These are phyloP conservation scores for Penicillium angulare DNA, from an alignment of 495 filamentous ascomycete species.

Conservation along the genomic window DNA sequence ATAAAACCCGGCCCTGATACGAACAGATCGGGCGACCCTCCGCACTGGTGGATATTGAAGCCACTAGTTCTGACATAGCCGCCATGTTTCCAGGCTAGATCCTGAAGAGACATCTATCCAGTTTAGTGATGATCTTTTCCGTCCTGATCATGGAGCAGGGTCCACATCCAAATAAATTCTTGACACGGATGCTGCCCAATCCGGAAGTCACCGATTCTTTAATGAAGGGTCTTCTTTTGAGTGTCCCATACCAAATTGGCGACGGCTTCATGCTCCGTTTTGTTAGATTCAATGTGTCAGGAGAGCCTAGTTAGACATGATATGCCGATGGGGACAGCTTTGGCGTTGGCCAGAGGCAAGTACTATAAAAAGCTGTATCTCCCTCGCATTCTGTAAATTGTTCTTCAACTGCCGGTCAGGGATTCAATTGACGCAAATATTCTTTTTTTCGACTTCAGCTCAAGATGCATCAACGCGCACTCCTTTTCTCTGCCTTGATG, in stretches of 20 bases:
- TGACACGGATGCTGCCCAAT: constrained; percentile 15
- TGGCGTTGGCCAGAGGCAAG: neutral
- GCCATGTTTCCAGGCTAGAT: constrained; percentile 4
- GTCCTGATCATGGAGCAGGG: constrained; percentile 11
- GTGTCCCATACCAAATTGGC: constrained; percentile 21
- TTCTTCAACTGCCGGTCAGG: constrained; percentile 35
- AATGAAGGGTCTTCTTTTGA: constrained; percentile 10
- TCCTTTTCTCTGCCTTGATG: constrained; percentile 24
- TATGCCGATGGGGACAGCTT: neutral
- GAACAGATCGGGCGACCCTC: neutral
- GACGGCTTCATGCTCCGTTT: constrained; percentile 29
- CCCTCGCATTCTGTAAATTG: neutral
- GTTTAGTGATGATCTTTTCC: constrained; percentile 18
- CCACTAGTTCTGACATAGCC: constrained; percentile 6
- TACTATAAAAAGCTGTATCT: constrained; percentile 25
- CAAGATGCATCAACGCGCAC: constrained; percentile 34
- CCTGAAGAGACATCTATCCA: constrained; percentile 2
- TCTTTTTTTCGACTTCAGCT: constrained; percentile 7
- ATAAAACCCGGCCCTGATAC: neutral
- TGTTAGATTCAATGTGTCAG: constrained; percentile 10
- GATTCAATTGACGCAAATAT: constrained; percentile 10
- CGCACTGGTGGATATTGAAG: constrained; percentile 12
- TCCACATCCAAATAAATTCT: constrained; percentile 22
- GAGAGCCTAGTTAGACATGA: constrained; percentile 2
- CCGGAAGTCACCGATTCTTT: constrained; percentile 14